These are phyloP conservation scores for Claviceps purpurea DNA, from an alignment of 2,329 filamentous ascomycete genomes.

Conservation along the genomic window DNA sequence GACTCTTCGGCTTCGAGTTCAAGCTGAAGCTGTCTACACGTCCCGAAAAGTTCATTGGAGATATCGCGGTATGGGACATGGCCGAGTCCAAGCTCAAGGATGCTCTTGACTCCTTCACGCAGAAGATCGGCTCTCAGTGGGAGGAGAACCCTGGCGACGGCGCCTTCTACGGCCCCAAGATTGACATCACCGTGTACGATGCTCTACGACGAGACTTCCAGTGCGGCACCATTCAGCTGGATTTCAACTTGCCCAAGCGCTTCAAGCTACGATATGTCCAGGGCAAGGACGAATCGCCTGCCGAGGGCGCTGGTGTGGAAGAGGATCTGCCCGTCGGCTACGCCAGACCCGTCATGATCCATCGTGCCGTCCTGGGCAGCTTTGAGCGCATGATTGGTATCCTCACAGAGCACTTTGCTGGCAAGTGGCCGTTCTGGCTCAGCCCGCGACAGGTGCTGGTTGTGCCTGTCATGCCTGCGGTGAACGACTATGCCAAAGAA, in stretches of 20 bases:
- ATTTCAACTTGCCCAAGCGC: slow-evolving; percentile 56
- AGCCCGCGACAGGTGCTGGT: slow-evolving; percentile 63
- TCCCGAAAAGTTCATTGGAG: slow-evolving; percentile 76
- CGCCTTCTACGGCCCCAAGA: slow-evolving; percentile 97
- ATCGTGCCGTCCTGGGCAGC: slow-evolving; percentile 65
- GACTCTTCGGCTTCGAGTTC: slow-evolving; percentile 56
- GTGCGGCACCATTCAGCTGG: slow-evolving; percentile 76
- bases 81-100: slow-evolving; percentile 71
- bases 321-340: slow-evolving; percentile 51
- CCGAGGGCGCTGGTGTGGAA: slow-evolving; percentile 30
- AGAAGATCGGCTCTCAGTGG: slow-evolving; percentile 53
- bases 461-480: slow-evolving; percentile 56
- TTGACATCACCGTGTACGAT: slow-evolving; percentile 90
- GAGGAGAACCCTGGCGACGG: slow-evolving; percentile 88
- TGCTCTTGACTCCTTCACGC: slow-evolving; percentile 66
- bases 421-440: slow-evolving; percentile 85
- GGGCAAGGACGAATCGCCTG: slow-evolving; percentile 32
- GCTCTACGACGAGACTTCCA: slow-evolving; percentile 56
- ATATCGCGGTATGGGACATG: slow-evolving; percentile 75
- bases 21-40: slow-evolving; percentile 90
- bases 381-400: slow-evolving; percentile 59
- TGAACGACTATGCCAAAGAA: slow-evolving; percentile 65
- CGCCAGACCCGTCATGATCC: slow-evolving; percentile 73
- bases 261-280: slow-evolving; percentile 34
- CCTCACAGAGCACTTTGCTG: slow-evolving; percentile 70